phyloP scores from a whole-genome alignment of 306 rosid genomes.

The Canavalia gladiata region DNA sequence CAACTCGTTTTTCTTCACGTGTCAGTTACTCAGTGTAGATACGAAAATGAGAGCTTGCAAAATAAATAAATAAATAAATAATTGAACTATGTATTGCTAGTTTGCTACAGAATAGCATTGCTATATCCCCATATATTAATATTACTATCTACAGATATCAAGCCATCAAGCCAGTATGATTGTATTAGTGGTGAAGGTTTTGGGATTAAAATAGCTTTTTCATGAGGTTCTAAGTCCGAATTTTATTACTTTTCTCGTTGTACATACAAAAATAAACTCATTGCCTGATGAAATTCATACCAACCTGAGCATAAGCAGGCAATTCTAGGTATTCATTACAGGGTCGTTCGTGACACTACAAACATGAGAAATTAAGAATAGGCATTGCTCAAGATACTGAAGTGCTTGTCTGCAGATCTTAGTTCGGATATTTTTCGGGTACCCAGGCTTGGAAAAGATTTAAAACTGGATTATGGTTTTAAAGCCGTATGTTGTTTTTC shows the following conservation, averaged over 20 bases:
- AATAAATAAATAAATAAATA: background rate
- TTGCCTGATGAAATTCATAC: background rate
- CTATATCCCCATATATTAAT: background rate
- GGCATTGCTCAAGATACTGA: background rate
- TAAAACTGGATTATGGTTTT: background rate
- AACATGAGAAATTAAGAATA: background rate
- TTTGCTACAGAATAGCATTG: background rate
- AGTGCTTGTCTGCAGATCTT: background rate
- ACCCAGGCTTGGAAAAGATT: background rate
- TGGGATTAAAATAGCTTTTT: too few relatives aligned
- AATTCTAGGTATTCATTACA: background rate
- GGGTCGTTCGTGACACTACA: background rate
- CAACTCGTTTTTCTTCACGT: background rate
- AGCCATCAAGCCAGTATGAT: too few relatives aligned
- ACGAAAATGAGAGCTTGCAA: background rate
- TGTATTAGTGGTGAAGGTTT: too few relatives aligned
- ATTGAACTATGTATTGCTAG: too few relatives aligned
- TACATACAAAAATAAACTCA: too few relatives aligned
- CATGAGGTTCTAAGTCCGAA: too few relatives aligned
- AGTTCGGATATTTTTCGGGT: background rate
- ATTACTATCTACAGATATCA: background rate
- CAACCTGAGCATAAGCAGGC: background rate
- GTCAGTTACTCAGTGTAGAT: background rate
- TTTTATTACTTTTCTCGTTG: too few relatives aligned
- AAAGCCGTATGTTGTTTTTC: background rate